A percentile compares a stretch with the other conserved stretches of the same genome.
phyloP scores from a whole-genome alignment of 805 yeast genomes.

The Candida odintsovae region DNA sequence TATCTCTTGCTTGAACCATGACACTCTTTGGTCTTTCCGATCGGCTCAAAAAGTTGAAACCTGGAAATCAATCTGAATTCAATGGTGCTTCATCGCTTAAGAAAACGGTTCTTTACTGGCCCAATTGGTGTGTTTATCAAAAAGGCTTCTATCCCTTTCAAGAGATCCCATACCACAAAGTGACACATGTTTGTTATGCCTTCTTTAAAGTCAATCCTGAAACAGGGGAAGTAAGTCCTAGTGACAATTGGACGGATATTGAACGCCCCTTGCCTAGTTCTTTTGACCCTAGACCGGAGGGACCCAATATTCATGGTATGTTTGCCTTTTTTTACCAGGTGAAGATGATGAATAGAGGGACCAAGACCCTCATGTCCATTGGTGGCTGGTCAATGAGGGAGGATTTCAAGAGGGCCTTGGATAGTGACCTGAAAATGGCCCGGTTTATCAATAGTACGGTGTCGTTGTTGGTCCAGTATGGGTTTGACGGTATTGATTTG shows the following conservation, averaged over 20 bases:
- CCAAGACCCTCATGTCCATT: slow-evolving; percentile 64
- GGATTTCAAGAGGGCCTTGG: slow-evolving; percentile 42
- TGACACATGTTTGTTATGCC: slow-evolving; percentile 75
- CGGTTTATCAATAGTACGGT: slow-evolving; percentile 47
- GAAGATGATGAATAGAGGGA: slow-evolving; percentile 33
- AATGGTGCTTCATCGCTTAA: slow-evolving; percentile 2
- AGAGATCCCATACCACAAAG: slow-evolving; percentile 49
- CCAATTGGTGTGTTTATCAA: slow-evolving; percentile 63
- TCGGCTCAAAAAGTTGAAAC: background rate
- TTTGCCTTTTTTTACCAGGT: slow-evolving; percentile 43
- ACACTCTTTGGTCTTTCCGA: background rate
- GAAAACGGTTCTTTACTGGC: slow-evolving; percentile 38
- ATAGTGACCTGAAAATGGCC: slow-evolving; percentile 30
- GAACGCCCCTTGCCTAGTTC: slow-evolving; percentile 26
- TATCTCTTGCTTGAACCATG: too few species aligned
- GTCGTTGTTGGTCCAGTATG: slow-evolving; percentile 41
- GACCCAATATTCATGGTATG: slow-evolving; percentile 32
- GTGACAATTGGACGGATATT: slow-evolving; percentile 66
- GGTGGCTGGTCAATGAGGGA: slow-evolving; percentile 72
- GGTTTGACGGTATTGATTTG: slow-evolving; percentile 86
- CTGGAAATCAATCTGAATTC: background rate
- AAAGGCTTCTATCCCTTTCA: slow-evolving; percentile 47
- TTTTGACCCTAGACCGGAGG: slow-evolving; percentile 12
- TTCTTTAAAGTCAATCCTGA: slow-evolving; percentile 55
- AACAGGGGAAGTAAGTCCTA: slow-evolving; percentile 47